These are phyloP conservation scores for Aspergillus sp. DNA, from an alignment of 2,329 filamentous ascomycete genomes.

Conservation along the genomic window DNA sequence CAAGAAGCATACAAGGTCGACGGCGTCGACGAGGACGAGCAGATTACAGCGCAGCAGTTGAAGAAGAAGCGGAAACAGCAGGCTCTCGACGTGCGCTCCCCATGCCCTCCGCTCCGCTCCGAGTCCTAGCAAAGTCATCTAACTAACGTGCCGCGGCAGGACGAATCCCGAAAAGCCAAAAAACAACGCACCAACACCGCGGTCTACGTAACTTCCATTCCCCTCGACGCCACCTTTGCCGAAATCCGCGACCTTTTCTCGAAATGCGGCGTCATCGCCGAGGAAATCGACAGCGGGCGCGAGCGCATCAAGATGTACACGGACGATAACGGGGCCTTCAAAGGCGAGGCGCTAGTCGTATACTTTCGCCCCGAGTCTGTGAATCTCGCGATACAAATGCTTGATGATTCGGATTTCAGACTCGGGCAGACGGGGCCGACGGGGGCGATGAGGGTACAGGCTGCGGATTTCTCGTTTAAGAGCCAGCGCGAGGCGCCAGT, in stretches of 20 bases:
- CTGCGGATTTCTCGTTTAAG: constrained; percentile 87
- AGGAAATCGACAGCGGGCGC: constrained; percentile 81
- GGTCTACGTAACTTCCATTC: constrained; percentile 84
- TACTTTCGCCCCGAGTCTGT: constrained; percentile 97
- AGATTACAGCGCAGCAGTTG: constrained; percentile 35
- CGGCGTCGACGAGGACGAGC: constrained; percentile 53
- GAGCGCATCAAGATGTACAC: constrained; percentile 91
- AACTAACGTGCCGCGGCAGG: constrained; percentile 8
- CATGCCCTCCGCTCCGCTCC: too few species aligned
- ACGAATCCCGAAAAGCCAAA: constrained; percentile 31
- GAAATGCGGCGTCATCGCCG: constrained; percentile 84
- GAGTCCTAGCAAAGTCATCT: not conserved
- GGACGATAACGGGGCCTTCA: constrained; percentile 75
- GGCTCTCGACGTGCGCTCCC: constrained; percentile 41
- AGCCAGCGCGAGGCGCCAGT: constrained; percentile 62
- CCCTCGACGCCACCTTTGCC: constrained; percentile 66
- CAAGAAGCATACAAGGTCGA: constrained; percentile 54
- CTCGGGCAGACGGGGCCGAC: constrained; percentile 46
- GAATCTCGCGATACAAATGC: constrained; percentile 51
- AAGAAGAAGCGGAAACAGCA: constrained; percentile 51
- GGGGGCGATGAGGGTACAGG: constrained; percentile 71
- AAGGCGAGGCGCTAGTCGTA: constrained; percentile 85
- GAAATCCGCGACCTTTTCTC: constrained; percentile 82
- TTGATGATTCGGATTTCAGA: constrained; percentile 62
- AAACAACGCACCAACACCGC: constrained; percentile 67